These are phyloP conservation scores for Leonotis leonurus DNA, from an alignment of 257 asterid species.

Conservation along the genomic window DNA sequence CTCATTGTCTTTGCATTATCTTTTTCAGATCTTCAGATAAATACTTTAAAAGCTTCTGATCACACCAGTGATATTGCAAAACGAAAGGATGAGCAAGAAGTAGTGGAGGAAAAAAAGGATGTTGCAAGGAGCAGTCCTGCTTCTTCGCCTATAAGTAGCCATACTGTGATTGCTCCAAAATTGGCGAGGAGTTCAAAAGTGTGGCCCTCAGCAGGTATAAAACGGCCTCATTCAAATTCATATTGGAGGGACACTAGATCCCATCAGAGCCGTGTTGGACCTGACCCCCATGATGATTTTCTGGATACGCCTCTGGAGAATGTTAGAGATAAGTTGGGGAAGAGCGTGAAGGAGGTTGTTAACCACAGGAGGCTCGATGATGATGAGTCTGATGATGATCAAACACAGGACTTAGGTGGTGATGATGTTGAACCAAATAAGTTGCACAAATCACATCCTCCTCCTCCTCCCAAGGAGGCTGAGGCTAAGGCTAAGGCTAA, in stretches of 20 bases:
- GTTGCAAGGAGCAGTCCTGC: conserved; percentile 31
- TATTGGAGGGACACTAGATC: conserved; percentile 94
- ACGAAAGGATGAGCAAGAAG: conserved; percentile 29
- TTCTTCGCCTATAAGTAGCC: conserved; percentile 39
- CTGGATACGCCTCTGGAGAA: conserved; percentile 88
- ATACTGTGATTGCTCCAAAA: conserved; percentile 32
- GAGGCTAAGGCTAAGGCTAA: no score
- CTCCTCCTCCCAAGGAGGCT: no score
- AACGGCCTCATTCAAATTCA: conserved; percentile 73
- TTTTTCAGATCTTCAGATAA: conserved; percentile 32
- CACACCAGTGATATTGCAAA: conserved; percentile 23
- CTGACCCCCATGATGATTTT: conserved; percentile 87
- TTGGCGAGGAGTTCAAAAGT: conserved; percentile 32
- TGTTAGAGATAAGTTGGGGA: conserved; percentile 42
- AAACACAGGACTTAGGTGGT: conserved; percentile 57
- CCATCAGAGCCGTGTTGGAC: conserved; percentile 71
- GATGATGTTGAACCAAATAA: conserved; percentile 29
- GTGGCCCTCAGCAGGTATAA: conserved; percentile 59
- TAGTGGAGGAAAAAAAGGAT: conserved; percentile 26
- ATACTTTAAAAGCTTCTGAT: conserved; percentile 27
- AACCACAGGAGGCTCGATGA: conserved; percentile 24
- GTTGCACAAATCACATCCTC: conserved; percentile 32
- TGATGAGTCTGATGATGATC: conserved; percentile 62
- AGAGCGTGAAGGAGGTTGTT: conserved; percentile 35
- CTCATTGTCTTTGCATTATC: conserved; percentile 15